Conservation (phyloP, 2,329 filamentous ascomycete genomes). For the Neophaeococcomyces mojaviensis region DNA sequence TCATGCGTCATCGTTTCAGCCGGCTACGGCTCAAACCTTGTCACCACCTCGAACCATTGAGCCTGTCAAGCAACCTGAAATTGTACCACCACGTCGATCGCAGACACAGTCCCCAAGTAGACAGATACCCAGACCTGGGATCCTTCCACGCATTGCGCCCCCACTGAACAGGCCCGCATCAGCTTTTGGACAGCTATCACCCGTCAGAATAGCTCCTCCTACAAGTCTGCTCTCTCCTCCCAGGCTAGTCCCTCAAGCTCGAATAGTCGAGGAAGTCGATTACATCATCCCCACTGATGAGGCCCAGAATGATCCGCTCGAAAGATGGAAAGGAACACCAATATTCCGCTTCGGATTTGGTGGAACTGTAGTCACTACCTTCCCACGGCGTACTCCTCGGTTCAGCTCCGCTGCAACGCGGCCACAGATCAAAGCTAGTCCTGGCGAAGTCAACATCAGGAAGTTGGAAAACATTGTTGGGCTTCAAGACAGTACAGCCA, state of each 20-base stretch:
- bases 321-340: constrained; percentile 85
- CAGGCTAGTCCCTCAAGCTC: constrained; percentile 27
- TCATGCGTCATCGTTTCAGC: constrained; percentile 22
- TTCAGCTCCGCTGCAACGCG: constrained; percentile 67
- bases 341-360: constrained; percentile 84
- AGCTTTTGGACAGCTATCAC: constrained; percentile 40
- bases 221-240: constrained; percentile 26
- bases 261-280: constrained; percentile 42
- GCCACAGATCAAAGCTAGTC: constrained; percentile 72
- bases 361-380: constrained; percentile 72
- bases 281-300: constrained; percentile 52
- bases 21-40: constrained; percentile 5
- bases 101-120: constrained; percentile 55
- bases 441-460: constrained; percentile 73
- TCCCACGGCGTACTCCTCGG: constrained; percentile 80
- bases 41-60: constrained; percentile 1
- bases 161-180: constrained; percentile 47
- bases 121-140: constrained; percentile 42
- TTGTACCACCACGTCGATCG: constrained; percentile 40
- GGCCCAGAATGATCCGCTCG: constrained; percentile 61
- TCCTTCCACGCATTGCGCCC: constrained; percentile 37
- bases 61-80: constrained; percentile 2
- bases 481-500: constrained; percentile 62
- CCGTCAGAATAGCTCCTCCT: constrained; percentile 12
- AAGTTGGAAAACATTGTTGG: constrained; percentile 67